Conservation (phyloP, 306 rosid genomes). For the Cicer cuneatum region DNA sequence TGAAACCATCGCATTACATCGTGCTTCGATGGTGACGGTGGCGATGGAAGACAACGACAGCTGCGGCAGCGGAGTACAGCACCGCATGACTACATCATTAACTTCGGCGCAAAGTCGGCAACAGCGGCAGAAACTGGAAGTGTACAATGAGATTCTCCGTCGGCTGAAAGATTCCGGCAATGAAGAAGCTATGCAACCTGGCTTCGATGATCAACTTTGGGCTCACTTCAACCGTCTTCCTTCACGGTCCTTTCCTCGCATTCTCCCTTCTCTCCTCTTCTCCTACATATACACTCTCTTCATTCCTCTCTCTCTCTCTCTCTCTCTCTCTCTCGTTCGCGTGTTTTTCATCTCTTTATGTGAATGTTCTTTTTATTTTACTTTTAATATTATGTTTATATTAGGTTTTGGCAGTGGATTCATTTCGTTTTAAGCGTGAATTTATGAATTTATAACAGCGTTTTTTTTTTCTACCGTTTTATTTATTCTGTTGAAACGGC, state of each 20-base stretch:
- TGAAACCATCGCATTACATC: slow-evolving; percentile 46
- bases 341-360: slow-evolving; percentile 4
- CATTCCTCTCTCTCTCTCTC: neutral
- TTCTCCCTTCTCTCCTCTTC: slow-evolving; percentile 19
- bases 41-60: slow-evolving; percentile 78
- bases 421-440: slow-evolving; percentile 13
- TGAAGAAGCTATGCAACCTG: slow-evolving; percentile 72
- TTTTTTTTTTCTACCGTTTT: neutral
- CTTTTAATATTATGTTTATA: neutral
- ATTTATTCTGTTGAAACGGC: neutral
- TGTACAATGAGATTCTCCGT: slow-evolving; percentile 91
- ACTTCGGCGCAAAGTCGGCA: slow-evolving; percentile 61
- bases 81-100: slow-evolving; percentile 44
- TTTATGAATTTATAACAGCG: slow-evolving; percentile 26
- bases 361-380: neutral
- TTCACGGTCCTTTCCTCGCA: slow-evolving; percentile 69
- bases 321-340: neutral
- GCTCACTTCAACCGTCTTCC: slow-evolving; percentile 97
- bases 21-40: slow-evolving; percentile 55
- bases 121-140: slow-evolving; percentile 73
- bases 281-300: no score
- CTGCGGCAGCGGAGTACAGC: slow-evolving; percentile 62
- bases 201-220: slow-evolving; percentile 87
- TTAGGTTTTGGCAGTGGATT: slow-evolving; percentile 36
- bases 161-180: slow-evolving; percentile 75